A percentile compares a stretch with the other conserved stretches of the same genome.
Evolutionary conservation across 768 basidiomycete genomes (phyloP).

Genomic region (Mycena crocata): DNA sequence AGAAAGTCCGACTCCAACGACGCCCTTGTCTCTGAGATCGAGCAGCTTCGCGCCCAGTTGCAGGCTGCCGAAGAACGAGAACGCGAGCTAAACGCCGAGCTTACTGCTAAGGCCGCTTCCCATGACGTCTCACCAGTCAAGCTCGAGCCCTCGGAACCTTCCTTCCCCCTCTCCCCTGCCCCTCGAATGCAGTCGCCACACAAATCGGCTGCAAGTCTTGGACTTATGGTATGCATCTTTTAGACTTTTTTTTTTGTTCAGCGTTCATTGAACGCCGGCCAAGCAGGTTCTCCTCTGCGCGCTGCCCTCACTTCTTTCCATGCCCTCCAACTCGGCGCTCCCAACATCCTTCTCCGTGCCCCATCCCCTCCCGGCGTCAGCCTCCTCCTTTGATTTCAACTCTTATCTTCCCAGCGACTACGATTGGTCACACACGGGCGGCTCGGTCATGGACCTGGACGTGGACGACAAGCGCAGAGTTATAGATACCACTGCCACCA

Average conservation of each 20-base stretch:
- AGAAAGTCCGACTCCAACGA: slow-evolving; percentile 44
- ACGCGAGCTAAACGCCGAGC: slow-evolving; percentile 71
- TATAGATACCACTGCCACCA: slow-evolving; percentile 45
- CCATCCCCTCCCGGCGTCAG: slow-evolving; percentile 55
- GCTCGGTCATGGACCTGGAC: slow-evolving; percentile 62
- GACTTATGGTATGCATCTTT: slow-evolving; percentile 71
- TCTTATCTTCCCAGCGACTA: slow-evolving; percentile 63
- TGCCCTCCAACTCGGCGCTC: slow-evolving; percentile 67
- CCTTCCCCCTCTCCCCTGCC: slow-evolving; percentile 57
- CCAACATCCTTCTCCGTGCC: slow-evolving; percentile 70
- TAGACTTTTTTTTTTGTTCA: slow-evolving; percentile 30
- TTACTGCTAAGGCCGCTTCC: slow-evolving; percentile 54
- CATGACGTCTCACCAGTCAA: slow-evolving; percentile 57
- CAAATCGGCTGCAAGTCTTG: slow-evolving; percentile 73
- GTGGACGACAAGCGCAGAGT: slow-evolving; percentile 51
- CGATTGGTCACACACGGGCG: slow-evolving; percentile 61
- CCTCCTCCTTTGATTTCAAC: slow-evolving; percentile 61
- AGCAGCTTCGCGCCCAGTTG: slow-evolving; percentile 73
- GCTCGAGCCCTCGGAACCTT: slow-evolving; percentile 67
- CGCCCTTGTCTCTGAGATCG: slow-evolving; percentile 68
- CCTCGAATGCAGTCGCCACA: slow-evolving; percentile 58
- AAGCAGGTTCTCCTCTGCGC: slow-evolving; percentile 82
- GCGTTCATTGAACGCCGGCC: slow-evolving; percentile 26
- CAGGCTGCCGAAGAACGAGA: slow-evolving; percentile 76
- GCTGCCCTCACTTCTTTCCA: slow-evolving; percentile 77